Conservation (phyloP, 148 eudicot genomes). For the Cornus florida region DNA sequence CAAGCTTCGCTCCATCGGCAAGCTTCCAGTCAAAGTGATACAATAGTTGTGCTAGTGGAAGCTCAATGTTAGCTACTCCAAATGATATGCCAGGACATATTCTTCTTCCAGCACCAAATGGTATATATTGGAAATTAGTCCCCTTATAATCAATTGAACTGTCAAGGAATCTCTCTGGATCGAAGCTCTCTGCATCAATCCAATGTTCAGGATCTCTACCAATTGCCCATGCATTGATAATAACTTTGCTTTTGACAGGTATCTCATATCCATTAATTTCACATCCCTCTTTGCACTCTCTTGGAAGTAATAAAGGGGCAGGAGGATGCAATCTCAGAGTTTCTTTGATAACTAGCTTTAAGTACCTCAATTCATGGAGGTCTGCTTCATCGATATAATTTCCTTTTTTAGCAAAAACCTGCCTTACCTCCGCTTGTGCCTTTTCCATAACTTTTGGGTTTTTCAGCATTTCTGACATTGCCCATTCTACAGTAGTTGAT, state of each 20-base stretch:
- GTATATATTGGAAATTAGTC: neutral
- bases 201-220: neutral
- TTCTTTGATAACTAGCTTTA: neutral
- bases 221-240: neutral
- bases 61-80: neutral
- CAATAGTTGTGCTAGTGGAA: neutral
- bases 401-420: neutral
- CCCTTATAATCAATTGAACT: neutral
- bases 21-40: neutral
- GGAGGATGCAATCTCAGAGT: neutral
- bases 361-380: neutral
- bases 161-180: neutral
- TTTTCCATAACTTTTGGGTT: neutral
- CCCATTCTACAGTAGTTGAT: neutral
- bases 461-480: neutral
- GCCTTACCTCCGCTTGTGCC: neutral
- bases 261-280: neutral
- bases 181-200: neutral
- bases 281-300: neutral
- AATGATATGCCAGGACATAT: neutral
- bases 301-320: neutral
- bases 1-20: neutral
- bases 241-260: neutral
- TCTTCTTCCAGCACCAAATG: neutral
- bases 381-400: neutral